Conservation (phyloP, 1,284 basidiomycete genomes). For the Kwoniella shivajii region DNA sequence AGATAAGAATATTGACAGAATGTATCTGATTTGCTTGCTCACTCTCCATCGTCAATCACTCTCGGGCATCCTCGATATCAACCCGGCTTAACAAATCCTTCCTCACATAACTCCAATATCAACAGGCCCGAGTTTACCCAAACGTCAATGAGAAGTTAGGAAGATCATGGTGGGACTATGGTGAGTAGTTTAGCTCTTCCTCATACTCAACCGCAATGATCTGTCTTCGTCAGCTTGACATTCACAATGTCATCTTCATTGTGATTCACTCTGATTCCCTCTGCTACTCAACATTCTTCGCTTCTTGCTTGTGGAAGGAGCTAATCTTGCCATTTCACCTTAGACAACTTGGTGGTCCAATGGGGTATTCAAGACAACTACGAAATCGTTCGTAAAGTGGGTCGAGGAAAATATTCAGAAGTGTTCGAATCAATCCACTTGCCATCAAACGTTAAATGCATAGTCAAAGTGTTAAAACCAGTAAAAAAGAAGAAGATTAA, state of each 20-base stretch:
- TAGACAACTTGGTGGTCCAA: slow-evolving; percentile 88
- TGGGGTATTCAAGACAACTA: slow-evolving; percentile 98
- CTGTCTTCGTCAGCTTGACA: not conserved
- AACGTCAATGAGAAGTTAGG: slow-evolving; percentile 63
- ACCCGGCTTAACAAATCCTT: not conserved
- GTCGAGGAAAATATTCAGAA: slow-evolving; percentile 95
- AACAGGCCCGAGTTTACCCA: slow-evolving; percentile 60
- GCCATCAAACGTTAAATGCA: slow-evolving; percentile 89
- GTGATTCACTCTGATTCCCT: not conserved
- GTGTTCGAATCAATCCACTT: slow-evolving; percentile 97
- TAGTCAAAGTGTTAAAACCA: slow-evolving; percentile 98
- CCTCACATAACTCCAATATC: not conserved
- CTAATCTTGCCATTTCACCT: not conserved
- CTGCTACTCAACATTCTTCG: not conserved
- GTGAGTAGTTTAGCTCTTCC: slow-evolving; percentile 43
- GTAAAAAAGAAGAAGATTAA: slow-evolving; percentile 99
- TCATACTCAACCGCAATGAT: not conserved
- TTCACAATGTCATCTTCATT: not conserved
- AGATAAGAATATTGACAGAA: too few relatives aligned
- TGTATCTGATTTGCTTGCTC: not conserved
- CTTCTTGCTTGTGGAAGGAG: not conserved
- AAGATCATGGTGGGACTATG: slow-evolving; percentile 64
- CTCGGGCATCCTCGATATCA: not conserved
- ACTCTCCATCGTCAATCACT: not conserved
- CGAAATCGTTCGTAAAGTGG: slow-evolving; percentile 96